Conservation (phyloP, 1,139 yeast species). For the Debaryomyces fabryi region DNA sequence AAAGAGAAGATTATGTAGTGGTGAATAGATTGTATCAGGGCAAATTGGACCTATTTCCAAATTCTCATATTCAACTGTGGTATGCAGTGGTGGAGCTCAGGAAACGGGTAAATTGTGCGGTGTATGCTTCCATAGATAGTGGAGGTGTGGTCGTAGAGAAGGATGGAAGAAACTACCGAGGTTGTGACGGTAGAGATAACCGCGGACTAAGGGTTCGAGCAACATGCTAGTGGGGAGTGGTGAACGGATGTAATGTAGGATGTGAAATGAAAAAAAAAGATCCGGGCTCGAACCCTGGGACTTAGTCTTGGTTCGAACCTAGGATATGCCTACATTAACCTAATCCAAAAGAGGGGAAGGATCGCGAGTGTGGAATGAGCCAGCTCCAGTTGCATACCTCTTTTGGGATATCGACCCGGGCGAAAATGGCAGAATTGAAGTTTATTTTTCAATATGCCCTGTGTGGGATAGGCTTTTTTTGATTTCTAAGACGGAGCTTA, state of each 20-base stretch:
- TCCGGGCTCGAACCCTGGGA: background rate
- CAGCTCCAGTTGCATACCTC: background rate
- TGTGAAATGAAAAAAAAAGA: no score
- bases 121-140: background rate
- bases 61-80: background rate
- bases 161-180: background rate
- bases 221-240: background rate
- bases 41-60: no score
- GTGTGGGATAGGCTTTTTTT: background rate
- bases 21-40: no score
- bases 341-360: background rate
- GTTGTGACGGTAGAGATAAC: background rate
- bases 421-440: background rate
- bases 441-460: background rate
- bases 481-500: background rate
- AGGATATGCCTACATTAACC: background rate
- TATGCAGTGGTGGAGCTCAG: background rate
- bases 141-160: background rate
- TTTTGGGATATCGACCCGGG: background rate
- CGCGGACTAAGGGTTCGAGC: slow-evolving; percentile 1
- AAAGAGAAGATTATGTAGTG: no score
- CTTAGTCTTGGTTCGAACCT: background rate
- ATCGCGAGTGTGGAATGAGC: background rate
- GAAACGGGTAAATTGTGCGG: background rate
- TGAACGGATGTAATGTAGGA: background rate